phyloP scores from a whole-genome alignment of 257 asterid species.

The Solanum rostratum region DNA sequence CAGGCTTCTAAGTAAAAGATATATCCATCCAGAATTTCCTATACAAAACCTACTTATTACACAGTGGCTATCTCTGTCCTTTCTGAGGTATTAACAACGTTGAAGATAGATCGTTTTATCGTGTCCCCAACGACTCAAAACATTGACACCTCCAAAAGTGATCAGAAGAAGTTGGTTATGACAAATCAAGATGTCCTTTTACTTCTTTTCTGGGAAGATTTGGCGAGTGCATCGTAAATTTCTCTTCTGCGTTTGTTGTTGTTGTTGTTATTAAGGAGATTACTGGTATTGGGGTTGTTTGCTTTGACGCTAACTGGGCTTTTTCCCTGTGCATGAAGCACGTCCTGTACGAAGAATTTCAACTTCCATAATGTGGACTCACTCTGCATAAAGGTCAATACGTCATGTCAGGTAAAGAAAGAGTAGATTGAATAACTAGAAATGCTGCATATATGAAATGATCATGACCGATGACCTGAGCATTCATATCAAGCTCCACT shows the following conservation, averaged over 20 bases:
- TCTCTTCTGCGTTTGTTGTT: conserved; percentile 45
- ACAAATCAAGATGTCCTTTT: conserved; percentile 18
- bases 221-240: conserved; percentile 28
- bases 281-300: conserved; percentile 19
- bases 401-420: neutral
- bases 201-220: conserved; percentile 40
- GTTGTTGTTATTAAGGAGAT: conserved; percentile 24
- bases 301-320: conserved; percentile 27
- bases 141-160: neutral
- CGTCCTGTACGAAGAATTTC: conserved; percentile 65
- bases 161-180: neutral
- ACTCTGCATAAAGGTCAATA: conserved; percentile 38
- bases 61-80: neutral
- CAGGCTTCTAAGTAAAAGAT: neutral
- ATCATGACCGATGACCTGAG: conserved; percentile 39
- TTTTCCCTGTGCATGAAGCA: conserved; percentile 43
- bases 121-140: neutral
- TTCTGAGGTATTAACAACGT: neutral
- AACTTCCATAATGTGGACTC: conserved; percentile 73
- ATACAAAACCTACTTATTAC: conserved; percentile 1
- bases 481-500: conserved; percentile 69
- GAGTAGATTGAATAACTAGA: neutral
- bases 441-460: neutral
- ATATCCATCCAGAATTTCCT: neutral
- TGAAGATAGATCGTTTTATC: neutral